These are phyloP conservation scores for Mycena vulgaris DNA, from an alignment of 768 basidiomycete genomes.

Conservation along the genomic window DNA sequence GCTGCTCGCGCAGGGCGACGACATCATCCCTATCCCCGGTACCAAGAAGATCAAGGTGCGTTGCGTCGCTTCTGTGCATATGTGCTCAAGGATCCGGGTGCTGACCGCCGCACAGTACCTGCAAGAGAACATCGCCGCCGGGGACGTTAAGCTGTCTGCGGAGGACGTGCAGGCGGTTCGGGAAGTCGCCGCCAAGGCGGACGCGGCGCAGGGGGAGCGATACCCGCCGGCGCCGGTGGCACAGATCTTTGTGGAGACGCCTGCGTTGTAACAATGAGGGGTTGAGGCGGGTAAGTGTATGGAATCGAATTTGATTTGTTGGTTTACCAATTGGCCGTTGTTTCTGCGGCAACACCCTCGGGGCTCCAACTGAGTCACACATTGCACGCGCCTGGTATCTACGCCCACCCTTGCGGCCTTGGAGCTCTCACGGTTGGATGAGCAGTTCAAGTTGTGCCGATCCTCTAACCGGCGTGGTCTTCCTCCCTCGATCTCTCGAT, in stretches of 20 bases:
- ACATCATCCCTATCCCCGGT: conserved; percentile 65
- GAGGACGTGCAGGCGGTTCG: conserved; percentile 15
- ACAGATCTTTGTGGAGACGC: conserved; percentile 27
- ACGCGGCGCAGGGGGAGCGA: not conserved
- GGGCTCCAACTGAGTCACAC: too few relatives aligned
- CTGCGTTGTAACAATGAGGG: not conserved
- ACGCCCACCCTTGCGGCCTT: too few relatives aligned
- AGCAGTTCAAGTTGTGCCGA: too few relatives aligned
- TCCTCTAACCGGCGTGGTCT: too few relatives aligned
- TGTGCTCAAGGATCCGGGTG: not conserved
- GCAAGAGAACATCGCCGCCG: not conserved
- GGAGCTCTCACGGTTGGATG: too few relatives aligned
- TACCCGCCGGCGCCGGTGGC: not conserved
- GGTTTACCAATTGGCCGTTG: too few relatives aligned
- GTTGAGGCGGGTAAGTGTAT: too few relatives aligned
- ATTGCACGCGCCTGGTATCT: too few relatives aligned
- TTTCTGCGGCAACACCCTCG: too few relatives aligned
- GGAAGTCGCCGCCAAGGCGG: conserved; percentile 9
- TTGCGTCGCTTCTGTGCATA: conserved; percentile 43
- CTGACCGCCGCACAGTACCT: not conserved
- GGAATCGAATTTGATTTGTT: too few relatives aligned
- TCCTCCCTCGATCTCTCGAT: too few relatives aligned
- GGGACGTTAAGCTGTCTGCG: not conserved
- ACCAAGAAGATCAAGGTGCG: too few relatives aligned
- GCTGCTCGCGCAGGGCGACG: conserved; percentile 63